phyloP scores from a whole-genome alignment of 495 filamentous ascomycete genomes.

The Penicillium samsonianum region DNA sequence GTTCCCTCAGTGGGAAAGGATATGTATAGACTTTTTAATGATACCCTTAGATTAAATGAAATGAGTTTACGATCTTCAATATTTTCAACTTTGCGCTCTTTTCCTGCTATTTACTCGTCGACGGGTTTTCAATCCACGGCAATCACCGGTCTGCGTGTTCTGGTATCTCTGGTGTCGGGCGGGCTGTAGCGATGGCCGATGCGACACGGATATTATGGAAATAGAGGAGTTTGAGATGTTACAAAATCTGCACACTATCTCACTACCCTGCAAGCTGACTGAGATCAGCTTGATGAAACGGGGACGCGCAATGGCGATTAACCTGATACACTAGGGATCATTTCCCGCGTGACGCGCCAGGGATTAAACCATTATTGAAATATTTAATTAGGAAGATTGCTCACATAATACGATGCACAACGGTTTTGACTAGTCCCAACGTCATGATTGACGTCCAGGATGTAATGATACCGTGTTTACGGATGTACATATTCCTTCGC shows the following conservation, averaged over 20 bases:
- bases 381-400: neutral
- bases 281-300: neutral
- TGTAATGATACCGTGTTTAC: neutral
- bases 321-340: neutral
- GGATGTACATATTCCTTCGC: neutral
- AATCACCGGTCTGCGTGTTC: neutral
- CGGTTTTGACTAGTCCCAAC: neutral
- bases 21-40: slow-evolving; percentile 12
- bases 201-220: neutral
- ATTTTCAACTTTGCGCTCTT: neutral
- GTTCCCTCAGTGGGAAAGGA: neutral
- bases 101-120: neutral
- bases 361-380: neutral
- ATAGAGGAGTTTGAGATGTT: too few species aligned
- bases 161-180: neutral
- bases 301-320: neutral
- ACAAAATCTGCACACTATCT: too few species aligned
- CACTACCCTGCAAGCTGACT: neutral
- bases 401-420: too few species aligned
- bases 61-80: slow-evolving; percentile 10
- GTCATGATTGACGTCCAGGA: neutral
- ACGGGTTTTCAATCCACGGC: neutral
- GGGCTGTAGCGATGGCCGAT: neutral
- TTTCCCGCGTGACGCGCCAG: neutral
- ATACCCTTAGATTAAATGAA: slow-evolving; percentile 15